phyloP scores from a whole-genome alignment of 2,329 filamentous ascomycete genomes.

The Rachicladosporium sp. region DNA sequence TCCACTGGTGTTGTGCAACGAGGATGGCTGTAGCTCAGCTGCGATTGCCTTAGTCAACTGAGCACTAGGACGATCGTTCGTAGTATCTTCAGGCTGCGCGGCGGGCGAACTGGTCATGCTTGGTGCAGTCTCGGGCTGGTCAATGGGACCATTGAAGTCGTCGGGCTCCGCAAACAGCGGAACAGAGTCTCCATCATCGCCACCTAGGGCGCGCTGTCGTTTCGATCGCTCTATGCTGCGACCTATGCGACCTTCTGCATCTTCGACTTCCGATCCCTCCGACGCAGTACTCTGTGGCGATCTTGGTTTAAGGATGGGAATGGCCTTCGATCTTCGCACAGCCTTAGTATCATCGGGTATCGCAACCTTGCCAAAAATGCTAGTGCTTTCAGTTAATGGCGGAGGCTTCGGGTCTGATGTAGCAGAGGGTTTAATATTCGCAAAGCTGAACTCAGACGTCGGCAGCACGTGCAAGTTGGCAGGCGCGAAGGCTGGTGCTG shows the following conservation, averaged over 20 bases:
- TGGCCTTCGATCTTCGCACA: constrained; percentile 63
- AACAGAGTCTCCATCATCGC: constrained; percentile 60
- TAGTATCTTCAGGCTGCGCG: too few species aligned
- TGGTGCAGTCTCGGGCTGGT: too few species aligned
- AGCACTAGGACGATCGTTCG: too few species aligned
- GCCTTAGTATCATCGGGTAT: constrained; percentile 56
- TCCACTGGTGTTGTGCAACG: too few species aligned
- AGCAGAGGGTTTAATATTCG: constrained; percentile 13
- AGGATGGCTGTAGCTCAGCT: too few species aligned
- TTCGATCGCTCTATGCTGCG: constrained; percentile 60
- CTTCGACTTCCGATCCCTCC: constrained; percentile 33
- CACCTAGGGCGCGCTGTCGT: constrained; percentile 53
- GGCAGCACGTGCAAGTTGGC: constrained; percentile 13
- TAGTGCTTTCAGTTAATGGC: constrained; percentile 16
- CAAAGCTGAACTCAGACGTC: constrained; percentile 26
- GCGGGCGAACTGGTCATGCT: constrained; percentile 7
- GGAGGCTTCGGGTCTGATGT: constrained; percentile 15
- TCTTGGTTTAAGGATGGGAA: constrained; percentile 56
- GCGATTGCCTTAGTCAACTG: too few species aligned
- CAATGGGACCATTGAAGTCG: too few species aligned
- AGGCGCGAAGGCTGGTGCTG: constrained; percentile 29
- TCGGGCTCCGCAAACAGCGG: constrained; percentile 54
- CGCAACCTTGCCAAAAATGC: constrained; percentile 32
- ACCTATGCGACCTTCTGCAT: constrained; percentile 49
- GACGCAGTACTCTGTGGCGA: constrained; percentile 12